Conservation (phyloP, 169 alveolate species). For the Plasmodium coatneyi region DNA sequence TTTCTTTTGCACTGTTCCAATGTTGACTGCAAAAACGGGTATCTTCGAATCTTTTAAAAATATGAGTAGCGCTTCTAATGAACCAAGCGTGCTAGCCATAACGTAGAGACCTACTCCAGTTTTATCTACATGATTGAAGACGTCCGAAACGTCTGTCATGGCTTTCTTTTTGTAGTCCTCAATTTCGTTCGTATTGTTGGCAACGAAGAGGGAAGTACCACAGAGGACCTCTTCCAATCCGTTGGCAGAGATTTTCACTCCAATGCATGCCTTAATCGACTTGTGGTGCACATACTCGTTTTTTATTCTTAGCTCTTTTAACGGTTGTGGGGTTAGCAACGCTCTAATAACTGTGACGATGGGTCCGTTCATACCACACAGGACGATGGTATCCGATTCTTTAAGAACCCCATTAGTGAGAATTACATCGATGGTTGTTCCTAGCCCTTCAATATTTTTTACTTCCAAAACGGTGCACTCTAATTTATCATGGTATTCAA, state of each 20-base stretch:
- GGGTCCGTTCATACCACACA: slow-evolving; percentile 98
- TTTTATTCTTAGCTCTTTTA: slow-evolving; percentile 99
- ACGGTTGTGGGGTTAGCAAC: slow-evolving; percentile 98
- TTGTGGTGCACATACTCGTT: slow-evolving; percentile 97
- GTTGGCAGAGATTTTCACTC: slow-evolving; percentile 94
- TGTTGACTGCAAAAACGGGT: slow-evolving; percentile 97
- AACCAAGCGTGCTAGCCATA: slow-evolving; percentile 99
- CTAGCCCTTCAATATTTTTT: slow-evolving; percentile 96
- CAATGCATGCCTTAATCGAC: slow-evolving; percentile 95
- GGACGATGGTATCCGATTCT: slow-evolving; percentile 96
- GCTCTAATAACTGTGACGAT: slow-evolving; percentile 97
- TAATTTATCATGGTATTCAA: slow-evolving; percentile 90
- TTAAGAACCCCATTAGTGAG: slow-evolving; percentile 95
- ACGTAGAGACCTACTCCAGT: slow-evolving; percentile 98
- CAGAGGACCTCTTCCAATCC: slow-evolving; percentile 98
- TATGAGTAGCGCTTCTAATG: slow-evolving; percentile 98
- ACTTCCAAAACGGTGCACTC: slow-evolving; percentile 98
- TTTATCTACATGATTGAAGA: slow-evolving; percentile 93
- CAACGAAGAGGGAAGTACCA: slow-evolving; percentile 95
- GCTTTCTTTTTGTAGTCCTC: slow-evolving; percentile 92
- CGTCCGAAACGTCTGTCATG: slow-evolving; percentile 93
- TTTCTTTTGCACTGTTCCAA: slow-evolving; percentile 98
- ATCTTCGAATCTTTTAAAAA: slow-evolving; percentile 94
- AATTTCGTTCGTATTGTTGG: slow-evolving; percentile 88
- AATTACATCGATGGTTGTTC: slow-evolving; percentile 99